These are phyloP conservation scores for Vaccinium macrocarpon DNA, from an alignment of 148 eudicot genomes.

Conservation along the genomic window DNA sequence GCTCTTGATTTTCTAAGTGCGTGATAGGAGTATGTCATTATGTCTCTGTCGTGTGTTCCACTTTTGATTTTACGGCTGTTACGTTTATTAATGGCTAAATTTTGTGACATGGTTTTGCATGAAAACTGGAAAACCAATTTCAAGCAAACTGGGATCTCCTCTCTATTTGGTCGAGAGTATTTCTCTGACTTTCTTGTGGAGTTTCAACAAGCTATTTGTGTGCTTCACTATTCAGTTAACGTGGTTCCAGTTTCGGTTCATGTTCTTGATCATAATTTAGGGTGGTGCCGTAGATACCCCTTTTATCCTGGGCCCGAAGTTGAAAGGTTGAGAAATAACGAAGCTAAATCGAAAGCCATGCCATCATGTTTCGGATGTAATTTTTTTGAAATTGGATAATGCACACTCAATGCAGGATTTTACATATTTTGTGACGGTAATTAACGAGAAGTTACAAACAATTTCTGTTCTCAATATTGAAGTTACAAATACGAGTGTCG, in stretches of 20 bases:
- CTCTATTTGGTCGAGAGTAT: too few relatives aligned
- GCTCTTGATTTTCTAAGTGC: not conserved
- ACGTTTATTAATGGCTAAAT: not conserved
- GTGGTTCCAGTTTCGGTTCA: not conserved
- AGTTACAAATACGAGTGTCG: too few relatives aligned
- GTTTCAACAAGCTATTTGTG: too few relatives aligned
- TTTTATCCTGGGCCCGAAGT: not conserved
- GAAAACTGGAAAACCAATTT: too few relatives aligned
- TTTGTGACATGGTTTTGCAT: too few relatives aligned
- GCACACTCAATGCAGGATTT: not conserved
- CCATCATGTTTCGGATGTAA: too few relatives aligned
- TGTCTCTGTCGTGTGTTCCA: not conserved
- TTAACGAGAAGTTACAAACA: not conserved
- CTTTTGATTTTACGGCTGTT: not conserved
- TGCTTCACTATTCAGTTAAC: not conserved
- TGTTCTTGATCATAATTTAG: not conserved
- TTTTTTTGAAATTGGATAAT: not conserved
- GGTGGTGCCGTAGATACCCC: not conserved
- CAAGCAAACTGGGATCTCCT: too few relatives aligned
- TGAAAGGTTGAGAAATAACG: not conserved
- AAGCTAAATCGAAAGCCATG: too few relatives aligned
- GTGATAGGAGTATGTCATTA: not conserved
- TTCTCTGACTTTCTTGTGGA: too few relatives aligned
- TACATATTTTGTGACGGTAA: not conserved
- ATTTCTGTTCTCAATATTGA: not conserved